These are phyloP conservation scores for Cavenderia fasciculata DNA, from an alignment of 78 protist species.

Conservation along the genomic window DNA sequence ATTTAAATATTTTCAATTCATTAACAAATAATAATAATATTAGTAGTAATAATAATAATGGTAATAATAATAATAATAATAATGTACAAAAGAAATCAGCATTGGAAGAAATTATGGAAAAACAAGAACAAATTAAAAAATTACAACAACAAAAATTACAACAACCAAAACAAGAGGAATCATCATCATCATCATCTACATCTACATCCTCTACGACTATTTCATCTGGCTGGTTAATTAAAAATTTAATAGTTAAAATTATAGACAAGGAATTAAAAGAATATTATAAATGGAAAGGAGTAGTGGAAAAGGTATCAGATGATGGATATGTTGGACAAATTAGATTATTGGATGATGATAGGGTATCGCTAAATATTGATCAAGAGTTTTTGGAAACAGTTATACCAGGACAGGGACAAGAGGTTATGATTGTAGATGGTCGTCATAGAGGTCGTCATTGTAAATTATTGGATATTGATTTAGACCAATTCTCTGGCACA, in stretches of 20 bases:
- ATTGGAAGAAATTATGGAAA: slow-evolving; percentile 61
- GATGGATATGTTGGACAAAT: slow-evolving; percentile 48
- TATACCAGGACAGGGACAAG: not conserved
- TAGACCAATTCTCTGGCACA: slow-evolving; percentile 31
- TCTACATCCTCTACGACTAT: too few relatives aligned
- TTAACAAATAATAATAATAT: not conserved
- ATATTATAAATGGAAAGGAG: slow-evolving; percentile 39
- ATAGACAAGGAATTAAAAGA: slow-evolving; percentile 58
- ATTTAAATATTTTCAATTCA: not conserved
- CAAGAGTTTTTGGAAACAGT: slow-evolving; percentile 60
- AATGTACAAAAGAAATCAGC: slow-evolving; percentile 24
- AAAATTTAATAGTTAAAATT: slow-evolving; percentile 49
- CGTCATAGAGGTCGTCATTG: slow-evolving; percentile 28
- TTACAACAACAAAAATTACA: not conserved
- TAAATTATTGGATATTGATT: not conserved
- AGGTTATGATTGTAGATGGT: slow-evolving; percentile 17
- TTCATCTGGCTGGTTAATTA: slow-evolving; percentile 72
- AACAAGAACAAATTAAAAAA: not conserved
- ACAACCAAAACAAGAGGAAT: not conserved
- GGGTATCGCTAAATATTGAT: slow-evolving; percentile 21
- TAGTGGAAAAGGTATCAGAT: not conserved
- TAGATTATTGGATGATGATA: not conserved
- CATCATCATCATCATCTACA: too few relatives aligned
- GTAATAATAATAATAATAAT: not conserved
- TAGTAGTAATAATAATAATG: not conserved